A percentile compares a stretch with the other conserved stretches of the same genome.
Conservation (phyloP, 2,329 filamentous ascomycete species). For the Claviceps sorghi region DNA sequence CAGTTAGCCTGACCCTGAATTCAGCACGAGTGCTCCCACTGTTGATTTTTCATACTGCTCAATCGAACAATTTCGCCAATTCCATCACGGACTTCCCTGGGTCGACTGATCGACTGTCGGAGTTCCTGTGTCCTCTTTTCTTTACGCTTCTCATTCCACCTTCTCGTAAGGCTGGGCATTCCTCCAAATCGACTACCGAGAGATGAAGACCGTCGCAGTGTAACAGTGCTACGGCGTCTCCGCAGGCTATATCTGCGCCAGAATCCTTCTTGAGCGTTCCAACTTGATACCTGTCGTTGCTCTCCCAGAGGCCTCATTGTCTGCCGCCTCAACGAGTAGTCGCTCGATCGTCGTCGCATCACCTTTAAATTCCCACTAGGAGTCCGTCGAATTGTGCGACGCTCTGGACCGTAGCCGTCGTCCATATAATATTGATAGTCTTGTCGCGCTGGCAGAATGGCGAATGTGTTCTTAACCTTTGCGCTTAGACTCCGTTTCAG, state of each 20-base stretch:
- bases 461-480: conserved; percentile 44
- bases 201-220: conserved; percentile 20
- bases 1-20: neutral
- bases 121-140: conserved; percentile 45
- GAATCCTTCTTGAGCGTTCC: conserved; percentile 12
- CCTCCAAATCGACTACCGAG: conserved; percentile 36
- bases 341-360: conserved; percentile 36
- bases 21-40: neutral
- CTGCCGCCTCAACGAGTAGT: conserved; percentile 23
- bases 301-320: conserved; percentile 14
- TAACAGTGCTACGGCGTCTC: conserved; percentile 13
- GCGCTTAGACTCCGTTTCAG: conserved; percentile 36
- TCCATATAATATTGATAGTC: conserved; percentile 20
- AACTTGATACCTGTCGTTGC: conserved; percentile 20
- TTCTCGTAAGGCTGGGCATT: conserved; percentile 37
- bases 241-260: conserved; percentile 19
- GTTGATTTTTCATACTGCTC: conserved; percentile 11
- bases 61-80: conserved; percentile 41
- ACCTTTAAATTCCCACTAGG: conserved; percentile 46
- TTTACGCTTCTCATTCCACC: conserved; percentile 41
- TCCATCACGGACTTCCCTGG: conserved; percentile 42
- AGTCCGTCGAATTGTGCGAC: conserved; percentile 43
- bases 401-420: conserved; percentile 28
- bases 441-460: conserved; percentile 39
- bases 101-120: conserved; percentile 44